Evolutionary conservation across 2,329 filamentous ascomycete species (phyloP).

Genomic region (Aureobasidium sp.): DNA sequence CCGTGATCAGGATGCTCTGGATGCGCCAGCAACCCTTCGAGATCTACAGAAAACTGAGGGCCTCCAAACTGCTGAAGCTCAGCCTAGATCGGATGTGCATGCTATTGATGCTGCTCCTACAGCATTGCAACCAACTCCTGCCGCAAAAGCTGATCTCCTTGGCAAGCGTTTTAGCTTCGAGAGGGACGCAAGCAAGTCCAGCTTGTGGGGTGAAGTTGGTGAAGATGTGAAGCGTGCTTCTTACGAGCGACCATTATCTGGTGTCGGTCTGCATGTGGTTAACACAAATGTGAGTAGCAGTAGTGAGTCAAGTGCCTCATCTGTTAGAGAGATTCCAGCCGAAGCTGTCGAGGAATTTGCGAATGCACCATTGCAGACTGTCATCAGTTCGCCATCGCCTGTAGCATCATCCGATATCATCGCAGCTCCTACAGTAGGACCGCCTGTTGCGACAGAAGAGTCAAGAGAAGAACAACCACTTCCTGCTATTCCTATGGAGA

Average conservation of each 20-base stretch:
- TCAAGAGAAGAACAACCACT: background rate
- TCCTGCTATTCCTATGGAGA: background rate
- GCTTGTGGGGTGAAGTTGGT: constrained; percentile 1
- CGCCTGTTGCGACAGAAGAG: background rate
- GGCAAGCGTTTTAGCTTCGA: constrained; percentile 32
- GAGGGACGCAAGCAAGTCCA: constrained; percentile 15
- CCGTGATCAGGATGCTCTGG: constrained; percentile 21
- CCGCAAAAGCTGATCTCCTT: constrained; percentile 15
- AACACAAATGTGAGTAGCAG: constrained; percentile 30
- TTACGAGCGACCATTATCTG: constrained; percentile 23
- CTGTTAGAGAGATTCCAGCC: background rate
- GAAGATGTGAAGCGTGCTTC: constrained; percentile 13
- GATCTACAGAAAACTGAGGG: constrained; percentile 7
- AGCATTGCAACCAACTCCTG: background rate
- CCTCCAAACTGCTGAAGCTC: background rate
- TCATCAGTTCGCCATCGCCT: background rate
- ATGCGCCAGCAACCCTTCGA: constrained; percentile 19
- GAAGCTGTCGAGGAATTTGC: background rate
- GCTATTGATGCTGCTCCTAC: background rate
- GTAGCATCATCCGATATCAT: background rate
- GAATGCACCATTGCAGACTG: background rate
- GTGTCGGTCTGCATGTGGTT: constrained; percentile 33
- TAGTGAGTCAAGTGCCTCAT: background rate
- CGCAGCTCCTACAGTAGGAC: background rate
- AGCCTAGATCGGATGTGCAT: background rate